Base-by-base conservation (phyloP, 768 basidiomycete genomes). In the Kwoniella heveanensis region DNA sequence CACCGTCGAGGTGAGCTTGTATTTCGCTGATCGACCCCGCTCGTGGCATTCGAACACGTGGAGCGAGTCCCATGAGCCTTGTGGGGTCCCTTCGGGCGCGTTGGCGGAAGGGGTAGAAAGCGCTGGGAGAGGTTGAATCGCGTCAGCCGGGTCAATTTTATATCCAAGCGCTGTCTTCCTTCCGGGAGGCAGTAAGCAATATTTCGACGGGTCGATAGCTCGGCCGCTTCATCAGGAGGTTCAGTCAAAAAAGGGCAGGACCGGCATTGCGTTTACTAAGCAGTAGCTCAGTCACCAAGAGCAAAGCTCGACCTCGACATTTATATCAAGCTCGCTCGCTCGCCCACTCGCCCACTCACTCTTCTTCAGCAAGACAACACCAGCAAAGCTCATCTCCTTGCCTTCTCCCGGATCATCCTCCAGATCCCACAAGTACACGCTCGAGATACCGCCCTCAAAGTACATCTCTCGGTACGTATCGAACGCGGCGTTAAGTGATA, bases 391-490 rank as follows among this genome's bases (percentile, higher is more conserved):
- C 58, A 74, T 72, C 55, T 74, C 76, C 44, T 65, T 71, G 19
- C 68, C 62, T 17, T 37, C 30, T 29, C 49, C 68, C 2, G 60
- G 29, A 17, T 91, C 91, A 72, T 98, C 94, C 62, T 97, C 95
- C 26, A 93, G 84, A 77, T 98, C 95, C 96, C 96, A 99, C 21
- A 99, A 86, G 80, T 94, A 99, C 17, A 96, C 95, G 24, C 90
- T 92, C 26, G 92, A 96, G 1, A 92, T 88, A 2, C 96, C 96
- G n/a, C 95, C 95, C 81, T 98, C 96, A 79, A 88, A 99, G 83
- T 99, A 99, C 94, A 97, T 86, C 81, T 97, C 95, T 25, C 94
- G 87, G 80, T 99, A 99, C 1, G 92, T 92, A 77, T 96, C 93
- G 74, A 99, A 98, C 10, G 93, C 94, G 66, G 95, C 91, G 74